Base-by-base conservation (phyloP, 495 filamentous ascomycete species). In the Tuber umbilicatum region DNA sequence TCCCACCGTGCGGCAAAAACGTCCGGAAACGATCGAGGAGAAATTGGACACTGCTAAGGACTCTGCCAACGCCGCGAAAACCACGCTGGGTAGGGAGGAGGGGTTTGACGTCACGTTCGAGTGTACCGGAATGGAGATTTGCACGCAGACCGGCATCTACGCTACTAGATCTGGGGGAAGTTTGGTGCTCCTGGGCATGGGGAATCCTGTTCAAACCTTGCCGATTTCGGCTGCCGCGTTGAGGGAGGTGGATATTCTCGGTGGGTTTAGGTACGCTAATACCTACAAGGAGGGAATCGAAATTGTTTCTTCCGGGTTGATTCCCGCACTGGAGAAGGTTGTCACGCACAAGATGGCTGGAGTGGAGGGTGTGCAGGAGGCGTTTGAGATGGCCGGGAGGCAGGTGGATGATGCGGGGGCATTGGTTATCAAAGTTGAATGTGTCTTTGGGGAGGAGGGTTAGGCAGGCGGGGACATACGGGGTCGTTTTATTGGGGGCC, bases 141-240 rank as follows among this genome's bases (percentile, higher is more conserved):
- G 93, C 82, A 89, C 95, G 78, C 93, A 97, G 83, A 91, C 93
- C 1, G 89, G 90, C 3, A 92, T 97, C 67, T 97, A 94, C 78
- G 92, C 91, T 12, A 90, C 92, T 19, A 86, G 88, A 12, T 86
- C 94, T 0, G 94, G 94, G 17, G 93, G 93, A 16, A 90, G 91
- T 76, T 86, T 97, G 50, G 89, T 97, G 78, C 90, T 97, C 84
- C 90, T 97, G 35, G 94, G 94, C 5, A 97, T 97, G 93, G 94
- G 94, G n/a, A 92, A 89, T 6, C 94, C 94, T 0, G 88, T 96
- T 64, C 92, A 95, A 85, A 96, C 92, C 0, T 85, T 97, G 9
- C 93, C 93, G 5, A 87, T 97, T 73, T 93, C 90, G 2, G 91
- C 92, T 0, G 94, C 94, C 21, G 92, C 94, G 50, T 84, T 96